A percentile compares a stretch with the other conserved stretches of the same genome.
Conservation (phyloP, 225 moss, liverwort and hornwort genomes). For the Sphagnum tenellum region DNA sequence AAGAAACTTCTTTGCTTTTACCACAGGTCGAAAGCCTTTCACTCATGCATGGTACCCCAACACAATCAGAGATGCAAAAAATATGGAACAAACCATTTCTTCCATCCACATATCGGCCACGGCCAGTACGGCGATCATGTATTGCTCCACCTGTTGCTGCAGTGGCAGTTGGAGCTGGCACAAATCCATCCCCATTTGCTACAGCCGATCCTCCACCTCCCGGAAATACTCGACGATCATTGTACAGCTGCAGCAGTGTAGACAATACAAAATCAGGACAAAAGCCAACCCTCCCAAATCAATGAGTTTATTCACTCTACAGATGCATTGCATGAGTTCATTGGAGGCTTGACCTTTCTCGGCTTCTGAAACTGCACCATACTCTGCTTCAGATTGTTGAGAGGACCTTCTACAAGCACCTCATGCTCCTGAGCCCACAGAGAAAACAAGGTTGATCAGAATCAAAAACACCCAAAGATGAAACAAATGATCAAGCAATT, state of each 20-base stretch:
- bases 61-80: neutral
- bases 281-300: too few species aligned
- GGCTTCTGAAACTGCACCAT: conserved; percentile 99
- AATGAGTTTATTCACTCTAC: too few species aligned
- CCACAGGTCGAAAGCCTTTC: too few species aligned
- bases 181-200: conserved; percentile 80
- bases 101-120: conserved; percentile 74
- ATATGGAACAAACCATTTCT: conserved; percentile 46
- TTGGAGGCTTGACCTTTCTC: conserved; percentile 41
- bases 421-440: conserved; percentile 63
- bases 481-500: neutral
- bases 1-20: too few species aligned
- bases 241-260: conserved; percentile 48
- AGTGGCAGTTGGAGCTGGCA: conserved; percentile 78
- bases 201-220: conserved; percentile 81
- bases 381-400: conserved; percentile 98
- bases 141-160: conserved; percentile 62
- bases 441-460: neutral
- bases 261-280: neutral
- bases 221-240: conserved; percentile 95
- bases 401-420: conserved; percentile 92
- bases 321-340: too few species aligned
- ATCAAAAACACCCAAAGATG: neutral
- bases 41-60: too few species aligned
- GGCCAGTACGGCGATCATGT: conserved; percentile 76